Evolutionary conservation across 768 basidiomycete genomes (phyloP).

Genomic region (Lactarius quietus): DNA sequence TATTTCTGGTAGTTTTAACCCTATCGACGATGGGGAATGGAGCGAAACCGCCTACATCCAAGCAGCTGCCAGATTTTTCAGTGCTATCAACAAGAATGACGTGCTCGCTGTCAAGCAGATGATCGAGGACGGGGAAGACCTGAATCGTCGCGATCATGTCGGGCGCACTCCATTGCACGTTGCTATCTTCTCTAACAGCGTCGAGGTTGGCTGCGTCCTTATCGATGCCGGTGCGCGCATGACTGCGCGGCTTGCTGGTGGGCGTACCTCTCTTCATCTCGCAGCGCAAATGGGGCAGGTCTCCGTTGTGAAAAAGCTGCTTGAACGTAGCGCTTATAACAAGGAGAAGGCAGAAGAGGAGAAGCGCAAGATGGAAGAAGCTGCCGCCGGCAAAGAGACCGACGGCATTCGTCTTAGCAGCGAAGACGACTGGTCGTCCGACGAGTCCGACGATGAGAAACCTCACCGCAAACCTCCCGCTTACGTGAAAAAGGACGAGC

Average conservation of each 20-base stretch:
- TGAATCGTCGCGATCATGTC: conserved; percentile 57
- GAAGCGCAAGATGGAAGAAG: conserved; percentile 23
- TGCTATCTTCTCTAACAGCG: conserved; percentile 46
- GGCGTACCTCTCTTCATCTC: conserved; percentile 52
- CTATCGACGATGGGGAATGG: conserved; percentile 67
- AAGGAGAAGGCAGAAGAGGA: conserved; percentile 30
- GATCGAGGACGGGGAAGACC: conserved; percentile 42
- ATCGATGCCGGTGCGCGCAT: conserved; percentile 56
- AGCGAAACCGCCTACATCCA: conserved; percentile 58
- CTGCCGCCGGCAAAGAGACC: conserved; percentile 9
- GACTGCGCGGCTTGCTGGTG: conserved; percentile 54
- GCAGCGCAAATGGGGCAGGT: conserved; percentile 48
- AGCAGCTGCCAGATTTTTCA: conserved; percentile 51
- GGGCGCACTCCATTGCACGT: conserved; percentile 59
- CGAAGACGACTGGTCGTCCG: conserved; percentile 27
- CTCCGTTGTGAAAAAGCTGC: conserved; percentile 45
- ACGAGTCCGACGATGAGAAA: conserved; percentile 10
- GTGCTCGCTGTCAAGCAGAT: conserved; percentile 38
- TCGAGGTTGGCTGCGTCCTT: conserved; percentile 47
- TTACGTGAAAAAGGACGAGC: conserved; percentile 30
- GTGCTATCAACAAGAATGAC: conserved; percentile 49
- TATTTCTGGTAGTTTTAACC: conserved; percentile 61
- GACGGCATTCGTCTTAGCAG: conserved; percentile 26
- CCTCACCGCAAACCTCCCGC: conserved; percentile 28
- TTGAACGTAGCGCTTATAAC: conserved; percentile 45